Evolutionary conservation across 164 flowering plant genomes (phyloP).

Genomic region (Annona squamosa): DNA sequence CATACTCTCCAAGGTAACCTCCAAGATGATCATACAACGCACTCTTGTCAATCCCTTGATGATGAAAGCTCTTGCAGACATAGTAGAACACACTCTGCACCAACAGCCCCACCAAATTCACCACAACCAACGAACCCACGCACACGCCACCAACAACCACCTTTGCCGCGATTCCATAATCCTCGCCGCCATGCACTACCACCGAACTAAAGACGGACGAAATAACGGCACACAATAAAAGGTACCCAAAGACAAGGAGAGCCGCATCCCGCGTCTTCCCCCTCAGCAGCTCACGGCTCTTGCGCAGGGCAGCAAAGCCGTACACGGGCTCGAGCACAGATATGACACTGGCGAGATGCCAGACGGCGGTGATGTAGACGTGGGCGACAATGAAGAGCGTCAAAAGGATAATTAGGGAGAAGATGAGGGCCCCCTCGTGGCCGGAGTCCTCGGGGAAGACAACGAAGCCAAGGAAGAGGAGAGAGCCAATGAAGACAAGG

Average conservation of each 20-base stretch:
- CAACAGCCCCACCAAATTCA: conserved; percentile 80
- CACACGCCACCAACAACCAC: conserved; percentile 68
- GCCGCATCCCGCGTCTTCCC: conserved; percentile 51
- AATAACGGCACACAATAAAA: conserved; percentile 43
- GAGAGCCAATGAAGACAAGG: conserved; percentile 26
- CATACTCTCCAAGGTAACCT: conserved; percentile 94
- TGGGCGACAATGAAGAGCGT: conserved; percentile 53
- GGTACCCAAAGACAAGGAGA: conserved; percentile 49
- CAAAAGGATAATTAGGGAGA: conserved; percentile 22
- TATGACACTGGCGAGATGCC: conserved; percentile 91
- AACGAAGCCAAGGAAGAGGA: conserved; percentile 37
- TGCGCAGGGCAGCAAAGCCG: conserved; percentile 77
- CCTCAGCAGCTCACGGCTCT: conserved; percentile 75
- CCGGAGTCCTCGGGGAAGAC: conserved; percentile 19
- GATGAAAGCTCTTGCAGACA: conserved; percentile 90
- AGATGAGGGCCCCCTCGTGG: conserved; percentile 24
- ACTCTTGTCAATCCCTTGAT: conserved; percentile 76
- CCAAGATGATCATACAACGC: conserved; percentile 92
- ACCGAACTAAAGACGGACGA: conserved; percentile 48
- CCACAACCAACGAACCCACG: conserved; percentile 77
- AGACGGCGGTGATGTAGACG: conserved; percentile 73
- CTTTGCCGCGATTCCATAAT: conserved; percentile 40
- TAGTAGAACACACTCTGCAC: conserved; percentile 95
- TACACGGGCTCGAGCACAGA: conserved; percentile 81
- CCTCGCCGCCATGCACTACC: conserved; percentile 47